Evolutionary conservation across 139 green algal genomes (phyloP), one percentile per base, ranked within the genome.

Genomic region (Astrephomene gubernaculifera): DNA sequence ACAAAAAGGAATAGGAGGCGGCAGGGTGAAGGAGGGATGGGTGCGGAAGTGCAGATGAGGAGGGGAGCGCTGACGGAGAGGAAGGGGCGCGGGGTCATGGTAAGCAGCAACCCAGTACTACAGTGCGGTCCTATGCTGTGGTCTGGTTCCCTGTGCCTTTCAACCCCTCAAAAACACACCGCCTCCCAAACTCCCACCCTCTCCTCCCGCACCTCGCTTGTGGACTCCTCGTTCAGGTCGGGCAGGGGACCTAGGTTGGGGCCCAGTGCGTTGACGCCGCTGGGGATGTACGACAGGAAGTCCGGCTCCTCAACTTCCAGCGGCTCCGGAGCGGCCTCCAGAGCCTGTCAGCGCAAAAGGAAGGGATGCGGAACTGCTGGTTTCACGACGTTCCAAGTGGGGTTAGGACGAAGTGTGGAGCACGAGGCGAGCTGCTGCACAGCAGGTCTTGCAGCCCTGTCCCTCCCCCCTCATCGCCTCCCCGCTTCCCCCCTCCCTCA

Each of bases 301-400:
- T 84, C 78, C 2, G 78, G 78, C 78, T 74, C 63, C 9, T 84
- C 78, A 9, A 82, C 25, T 36, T 70, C 74, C 43, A 84, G 33
- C 3, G 78, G 78, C 41, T 84, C 61, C 14, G 78, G 78, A 5
- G 78, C 78, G 2, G 31, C 24, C 9, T 75, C 63, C 31, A 84
- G 14, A 14, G n/a, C 25, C 78, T 84, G 76, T 31, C 29, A 27
- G 41, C 24, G 39, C 38, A 35, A 2, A 36, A 35, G 49, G 49
- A 57, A 57, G 49, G n/a, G n/a, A n/a, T n/a, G n/a, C n/a, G n/a
- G n/a, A n/a, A n/a, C n/a, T n/a, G n/a, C n/a, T n/a, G n/a, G n/a
- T n/a, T n/a, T n/a, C n/a, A n/a, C n/a, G n/a, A n/a, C n/a, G n/a
- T n/a, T n/a, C n/a, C n/a, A n/a, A n/a, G n/a, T n/a, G n/a, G n/a